Conservation (phyloP, 1,284 basidiomycete genomes). For the Vanrija humicola region DNA sequence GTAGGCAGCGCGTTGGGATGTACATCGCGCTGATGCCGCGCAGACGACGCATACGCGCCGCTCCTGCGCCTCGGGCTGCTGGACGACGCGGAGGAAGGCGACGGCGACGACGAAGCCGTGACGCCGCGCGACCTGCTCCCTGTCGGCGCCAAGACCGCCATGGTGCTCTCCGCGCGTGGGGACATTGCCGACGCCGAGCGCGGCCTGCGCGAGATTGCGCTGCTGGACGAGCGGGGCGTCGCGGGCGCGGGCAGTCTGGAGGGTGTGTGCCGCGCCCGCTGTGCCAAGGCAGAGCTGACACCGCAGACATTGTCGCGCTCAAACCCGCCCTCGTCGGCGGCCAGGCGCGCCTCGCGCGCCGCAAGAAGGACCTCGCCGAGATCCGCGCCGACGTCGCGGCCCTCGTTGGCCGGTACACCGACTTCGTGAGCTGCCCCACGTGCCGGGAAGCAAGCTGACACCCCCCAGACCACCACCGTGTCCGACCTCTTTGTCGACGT, state of each 20-base stretch:
- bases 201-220: slow-evolving; percentile 38
- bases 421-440: slow-evolving; percentile 26
- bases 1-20: slow-evolving; percentile 23
- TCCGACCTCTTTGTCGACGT: slow-evolving; percentile 42
- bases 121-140: slow-evolving; percentile 25
- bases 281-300: too few relatives aligned
- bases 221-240: slow-evolving; percentile 26
- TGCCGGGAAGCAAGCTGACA: not conserved
- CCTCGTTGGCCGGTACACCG: slow-evolving; percentile 33
- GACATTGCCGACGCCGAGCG: slow-evolving; percentile 38
- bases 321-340: slow-evolving; percentile 19
- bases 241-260: slow-evolving; percentile 37
- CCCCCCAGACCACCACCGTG: slow-evolving; percentile 31
- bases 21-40: not conserved
- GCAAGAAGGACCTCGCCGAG: slow-evolving; percentile 14
- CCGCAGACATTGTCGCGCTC: slow-evolving; percentile 28
- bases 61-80: slow-evolving; percentile 18
- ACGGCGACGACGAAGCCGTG: not conserved
- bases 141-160: slow-evolving; percentile 26
- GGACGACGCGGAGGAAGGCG: not conserved
- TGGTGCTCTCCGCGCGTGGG: slow-evolving; percentile 35
- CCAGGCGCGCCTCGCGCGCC: slow-evolving; percentile 6
- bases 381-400: slow-evolving; percentile 21
- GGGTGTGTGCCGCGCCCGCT: slow-evolving; percentile 7
- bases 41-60: slow-evolving; percentile 37